phyloP scores from a whole-genome alignment of 306 rosid genomes.

The Sesbania bispinosa region DNA sequence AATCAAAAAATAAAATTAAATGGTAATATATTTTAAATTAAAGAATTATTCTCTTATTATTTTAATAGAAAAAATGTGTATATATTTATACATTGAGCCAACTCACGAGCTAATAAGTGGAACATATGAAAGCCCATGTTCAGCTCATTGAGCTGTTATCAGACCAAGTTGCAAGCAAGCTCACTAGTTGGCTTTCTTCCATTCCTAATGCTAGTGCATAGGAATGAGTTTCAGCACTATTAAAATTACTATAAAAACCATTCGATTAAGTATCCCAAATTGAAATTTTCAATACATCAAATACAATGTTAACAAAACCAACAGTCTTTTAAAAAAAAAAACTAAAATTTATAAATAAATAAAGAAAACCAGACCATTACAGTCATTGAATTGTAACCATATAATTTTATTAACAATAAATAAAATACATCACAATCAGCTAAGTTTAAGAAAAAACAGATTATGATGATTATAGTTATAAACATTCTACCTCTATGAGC shows the following conservation, averaged over 20 bases:
- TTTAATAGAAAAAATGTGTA: neutral
- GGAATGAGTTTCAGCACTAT: neutral
- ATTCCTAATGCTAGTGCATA: neutral
- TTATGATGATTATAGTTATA: neutral
- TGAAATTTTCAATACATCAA: too few relatives aligned
- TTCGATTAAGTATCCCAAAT: too few relatives aligned
- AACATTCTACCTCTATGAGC: neutral
- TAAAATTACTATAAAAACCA: neutral
- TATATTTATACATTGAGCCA: neutral
- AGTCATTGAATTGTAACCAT: neutral
- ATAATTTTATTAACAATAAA: neutral
- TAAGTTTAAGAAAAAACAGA: neutral
- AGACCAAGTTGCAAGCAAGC: neutral
- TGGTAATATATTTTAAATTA: neutral
- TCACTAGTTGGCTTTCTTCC: neutral
- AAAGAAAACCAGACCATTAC: neutral
- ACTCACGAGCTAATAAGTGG: neutral
- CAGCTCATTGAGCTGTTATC: neutral
- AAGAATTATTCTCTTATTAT: neutral
- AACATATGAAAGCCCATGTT: neutral
- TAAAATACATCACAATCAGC: neutral
- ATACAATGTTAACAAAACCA: neutral
- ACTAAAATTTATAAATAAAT: neutral
- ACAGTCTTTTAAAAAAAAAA: neutral
- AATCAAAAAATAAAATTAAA: too few relatives aligned